Evolutionary conservation across 768 basidiomycete genomes (phyloP).

Genomic region (Agaricus subrufescens): DNA sequence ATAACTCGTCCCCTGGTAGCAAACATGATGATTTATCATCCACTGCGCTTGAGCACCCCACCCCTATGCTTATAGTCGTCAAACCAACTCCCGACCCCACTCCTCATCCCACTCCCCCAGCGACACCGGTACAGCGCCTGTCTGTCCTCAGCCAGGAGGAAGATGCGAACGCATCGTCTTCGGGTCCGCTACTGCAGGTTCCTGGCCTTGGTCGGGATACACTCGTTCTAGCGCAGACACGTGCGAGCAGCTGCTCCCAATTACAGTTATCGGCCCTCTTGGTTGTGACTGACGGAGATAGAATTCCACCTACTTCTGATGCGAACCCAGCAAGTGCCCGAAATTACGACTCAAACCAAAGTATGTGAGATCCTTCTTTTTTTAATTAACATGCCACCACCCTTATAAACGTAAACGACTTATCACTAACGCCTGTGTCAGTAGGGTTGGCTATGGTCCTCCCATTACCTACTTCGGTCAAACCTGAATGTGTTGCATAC

Average conservation of each 20-base stretch:
- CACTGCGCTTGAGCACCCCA: neutral
- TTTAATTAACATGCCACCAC: too few species aligned
- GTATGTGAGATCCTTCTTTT: neutral
- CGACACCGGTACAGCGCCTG: conserved; percentile 46
- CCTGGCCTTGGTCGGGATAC: neutral
- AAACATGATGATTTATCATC: neutral
- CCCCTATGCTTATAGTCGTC: conserved; percentile 62
- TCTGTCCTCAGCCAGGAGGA: neutral
- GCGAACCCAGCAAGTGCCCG: neutral
- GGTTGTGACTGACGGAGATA: neutral
- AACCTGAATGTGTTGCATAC: neutral
- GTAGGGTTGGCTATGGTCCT: neutral
- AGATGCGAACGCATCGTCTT: neutral
- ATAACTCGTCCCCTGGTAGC: conserved; percentile 1
- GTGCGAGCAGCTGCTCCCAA: neutral
- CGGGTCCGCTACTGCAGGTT: neutral
- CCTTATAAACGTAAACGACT: too few species aligned
- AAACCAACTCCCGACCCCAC: conserved; percentile 76
- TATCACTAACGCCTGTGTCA: neutral
- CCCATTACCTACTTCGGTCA: neutral
- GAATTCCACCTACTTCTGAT: neutral
- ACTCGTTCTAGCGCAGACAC: neutral
- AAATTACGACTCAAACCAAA: neutral
- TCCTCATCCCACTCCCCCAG: conserved; percentile 75
- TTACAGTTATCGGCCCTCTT: neutral